Conservation (phyloP, 805 yeast genomes). For the Candida nonsorbophila region DNA sequence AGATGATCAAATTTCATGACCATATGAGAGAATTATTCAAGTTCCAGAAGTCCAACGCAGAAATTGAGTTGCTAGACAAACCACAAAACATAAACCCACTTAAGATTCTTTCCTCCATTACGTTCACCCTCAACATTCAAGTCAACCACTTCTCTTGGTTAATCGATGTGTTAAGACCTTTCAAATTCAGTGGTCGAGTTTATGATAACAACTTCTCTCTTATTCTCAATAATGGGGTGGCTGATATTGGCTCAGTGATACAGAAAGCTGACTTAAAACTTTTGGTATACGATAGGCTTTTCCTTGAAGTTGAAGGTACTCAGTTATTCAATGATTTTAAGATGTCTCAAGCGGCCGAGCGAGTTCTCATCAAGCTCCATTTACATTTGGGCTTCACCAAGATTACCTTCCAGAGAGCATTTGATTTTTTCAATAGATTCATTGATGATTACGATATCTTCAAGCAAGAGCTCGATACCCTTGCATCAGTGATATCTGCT, state of each 20-base stretch:
- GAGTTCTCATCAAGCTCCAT: too few relatives aligned
- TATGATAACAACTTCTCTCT: constrained; percentile 13
- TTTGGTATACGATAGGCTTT: constrained; percentile 7
- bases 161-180: constrained; percentile 12
- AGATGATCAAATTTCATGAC: too few relatives aligned
- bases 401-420: too few relatives aligned
- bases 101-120: not conserved
- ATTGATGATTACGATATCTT: too few relatives aligned
- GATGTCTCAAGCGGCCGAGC: constrained; percentile 6
- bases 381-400: too few relatives aligned
- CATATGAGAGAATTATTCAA: too few relatives aligned
- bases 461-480: too few relatives aligned
- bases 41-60: too few relatives aligned
- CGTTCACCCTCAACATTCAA: constrained; percentile 9
- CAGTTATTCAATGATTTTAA: constrained; percentile 14
- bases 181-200: constrained; percentile 13
- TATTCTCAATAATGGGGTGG: constrained; percentile 7
- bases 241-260: constrained; percentile 11
- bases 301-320: constrained; percentile 22
- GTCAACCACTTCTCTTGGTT: constrained; percentile 15
- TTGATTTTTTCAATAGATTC: too few relatives aligned
- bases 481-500: too few relatives aligned
- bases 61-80: not conserved
- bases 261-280: constrained; percentile 15
- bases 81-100: not conserved